These are phyloP conservation scores for Rhodosporidiobolus odoratus DNA, from an alignment of 768 basidiomycete species.

Conservation along the genomic window DNA sequence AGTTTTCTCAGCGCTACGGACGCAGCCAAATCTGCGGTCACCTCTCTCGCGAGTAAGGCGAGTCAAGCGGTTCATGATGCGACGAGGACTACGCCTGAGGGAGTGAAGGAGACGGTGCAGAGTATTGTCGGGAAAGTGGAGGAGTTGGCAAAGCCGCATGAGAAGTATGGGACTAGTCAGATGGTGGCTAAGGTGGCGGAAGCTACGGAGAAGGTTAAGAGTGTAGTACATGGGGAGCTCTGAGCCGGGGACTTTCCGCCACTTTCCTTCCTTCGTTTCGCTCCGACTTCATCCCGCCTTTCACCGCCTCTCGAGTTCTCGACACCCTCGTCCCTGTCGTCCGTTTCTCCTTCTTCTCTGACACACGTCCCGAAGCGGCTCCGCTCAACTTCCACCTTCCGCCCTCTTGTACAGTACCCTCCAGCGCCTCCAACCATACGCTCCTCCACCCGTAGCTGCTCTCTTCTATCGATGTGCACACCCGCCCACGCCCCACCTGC, in stretches of 20 bases:
- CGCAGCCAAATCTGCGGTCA: constrained; percentile 4
- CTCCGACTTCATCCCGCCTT: background rate
- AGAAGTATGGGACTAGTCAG: constrained; percentile 5
- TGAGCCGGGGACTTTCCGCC: background rate
- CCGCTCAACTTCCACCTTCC: too few species aligned
- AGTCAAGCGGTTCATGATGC: constrained; percentile 6
- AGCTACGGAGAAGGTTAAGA: constrained; percentile 15
- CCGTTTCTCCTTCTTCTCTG: too few species aligned
- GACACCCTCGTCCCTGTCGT: too few species aligned
- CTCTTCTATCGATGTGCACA: background rate
- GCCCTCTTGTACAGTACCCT: too few species aligned
- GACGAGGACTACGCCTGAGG: constrained; percentile 6
- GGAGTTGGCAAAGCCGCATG: constrained; percentile 6
- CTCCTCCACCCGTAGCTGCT: too few species aligned
- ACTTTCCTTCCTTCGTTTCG: background rate
- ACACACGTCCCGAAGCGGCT: too few species aligned
- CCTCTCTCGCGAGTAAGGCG: background rate
- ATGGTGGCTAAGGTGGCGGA: background rate
- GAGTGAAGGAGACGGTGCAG: background rate
- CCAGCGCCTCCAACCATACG: too few species aligned
- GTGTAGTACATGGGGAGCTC: constrained; percentile 24
- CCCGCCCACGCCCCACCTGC: background rate
- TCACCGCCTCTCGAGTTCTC: too few species aligned
- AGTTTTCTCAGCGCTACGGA: background rate
- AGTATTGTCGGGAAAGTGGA: background rate